Conservation (phyloP, 305 asterid genomes). For the Caryopteris hybrid region DNA sequence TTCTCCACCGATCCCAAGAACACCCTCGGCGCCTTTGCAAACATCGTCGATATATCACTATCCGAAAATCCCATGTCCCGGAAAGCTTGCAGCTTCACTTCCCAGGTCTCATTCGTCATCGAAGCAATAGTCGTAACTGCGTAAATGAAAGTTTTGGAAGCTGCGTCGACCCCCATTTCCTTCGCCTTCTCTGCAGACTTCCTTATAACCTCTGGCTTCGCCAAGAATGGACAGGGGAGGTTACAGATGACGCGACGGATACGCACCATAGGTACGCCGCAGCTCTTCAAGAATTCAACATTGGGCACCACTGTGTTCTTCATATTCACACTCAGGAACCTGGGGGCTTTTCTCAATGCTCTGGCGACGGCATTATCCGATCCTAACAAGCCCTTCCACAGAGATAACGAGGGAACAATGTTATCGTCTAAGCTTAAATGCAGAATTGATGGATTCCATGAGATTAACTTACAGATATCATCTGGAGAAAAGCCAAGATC, state of each 20-base stretch:
- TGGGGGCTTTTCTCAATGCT: constrained; percentile 3
- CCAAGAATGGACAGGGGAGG: constrained; percentile 24
- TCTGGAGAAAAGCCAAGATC: neutral
- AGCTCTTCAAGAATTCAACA: neutral
- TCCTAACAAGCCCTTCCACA: neutral
- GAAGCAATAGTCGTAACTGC: constrained; percentile 13
- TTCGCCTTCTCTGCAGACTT: constrained; percentile 3
- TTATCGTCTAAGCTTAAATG: neutral
- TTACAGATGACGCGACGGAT: neutral
- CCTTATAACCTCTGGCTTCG: constrained; percentile 18
- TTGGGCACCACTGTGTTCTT: constrained; percentile 25
- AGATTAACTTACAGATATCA: neutral
- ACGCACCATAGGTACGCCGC: constrained; percentile 2
- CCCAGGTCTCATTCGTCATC: constrained; percentile 19
- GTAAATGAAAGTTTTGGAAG: constrained; percentile 18
- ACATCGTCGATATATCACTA: neutral
- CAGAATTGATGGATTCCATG: neutral
- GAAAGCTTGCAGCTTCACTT: constrained; percentile 13
- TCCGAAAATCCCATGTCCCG: constrained; percentile 11
- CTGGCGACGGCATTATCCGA: constrained; percentile 5
- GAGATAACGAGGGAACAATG: neutral
- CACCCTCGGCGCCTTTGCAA: neutral
- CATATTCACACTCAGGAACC: constrained; percentile 17
- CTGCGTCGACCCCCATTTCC: constrained; percentile 12
- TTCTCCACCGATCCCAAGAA: neutral